phyloP scores from a whole-genome alignment of 2,329 filamentous ascomycete genomes.

The Fusarium sp. region DNA sequence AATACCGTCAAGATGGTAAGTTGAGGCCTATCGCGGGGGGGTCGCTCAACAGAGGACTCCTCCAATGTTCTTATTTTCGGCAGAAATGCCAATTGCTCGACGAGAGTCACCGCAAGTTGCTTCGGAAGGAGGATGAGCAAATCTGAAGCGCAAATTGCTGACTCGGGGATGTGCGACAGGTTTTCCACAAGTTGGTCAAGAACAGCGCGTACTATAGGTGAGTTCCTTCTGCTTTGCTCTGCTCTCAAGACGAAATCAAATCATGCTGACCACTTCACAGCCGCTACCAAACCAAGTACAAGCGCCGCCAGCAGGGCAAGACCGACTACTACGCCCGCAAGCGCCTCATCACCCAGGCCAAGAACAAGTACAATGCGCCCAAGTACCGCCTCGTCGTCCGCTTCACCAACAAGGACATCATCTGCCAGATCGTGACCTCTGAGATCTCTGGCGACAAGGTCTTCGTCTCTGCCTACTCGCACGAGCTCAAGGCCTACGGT shows the following conservation, averaged over 20 bases:
- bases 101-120: conserved; percentile 96
- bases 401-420: conserved; percentile 99
- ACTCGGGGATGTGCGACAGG: conserved; percentile 80
- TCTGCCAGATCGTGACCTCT: conserved; percentile 95
- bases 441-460: conserved; percentile 99
- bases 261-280: conserved; percentile 59
- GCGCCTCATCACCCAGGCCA: conserved; percentile 99
- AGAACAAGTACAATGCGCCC: conserved; percentile 99
- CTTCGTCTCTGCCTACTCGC: conserved; percentile 89
- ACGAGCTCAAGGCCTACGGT: conserved; percentile 98
- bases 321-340: conserved; percentile 99
- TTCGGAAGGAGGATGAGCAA: conserved; percentile 77
- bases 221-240: conserved; percentile 53
- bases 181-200: conserved; percentile 96
- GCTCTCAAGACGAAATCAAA: background rate
- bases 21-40: conserved; percentile 55
- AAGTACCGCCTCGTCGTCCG: conserved; percentile 99
- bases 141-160: conserved; percentile 99
- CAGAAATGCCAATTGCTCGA: conserved; percentile 60
- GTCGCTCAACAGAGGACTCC: conserved; percentile 17
- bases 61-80: conserved; percentile 43
- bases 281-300: conserved; percentile 99
- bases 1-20: conserved; percentile 77
- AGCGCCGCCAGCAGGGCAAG: conserved; percentile 94
- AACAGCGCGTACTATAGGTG: conserved; percentile 99